Conservation (phyloP, 257 asterid species). For the Solanum okadae region DNA sequence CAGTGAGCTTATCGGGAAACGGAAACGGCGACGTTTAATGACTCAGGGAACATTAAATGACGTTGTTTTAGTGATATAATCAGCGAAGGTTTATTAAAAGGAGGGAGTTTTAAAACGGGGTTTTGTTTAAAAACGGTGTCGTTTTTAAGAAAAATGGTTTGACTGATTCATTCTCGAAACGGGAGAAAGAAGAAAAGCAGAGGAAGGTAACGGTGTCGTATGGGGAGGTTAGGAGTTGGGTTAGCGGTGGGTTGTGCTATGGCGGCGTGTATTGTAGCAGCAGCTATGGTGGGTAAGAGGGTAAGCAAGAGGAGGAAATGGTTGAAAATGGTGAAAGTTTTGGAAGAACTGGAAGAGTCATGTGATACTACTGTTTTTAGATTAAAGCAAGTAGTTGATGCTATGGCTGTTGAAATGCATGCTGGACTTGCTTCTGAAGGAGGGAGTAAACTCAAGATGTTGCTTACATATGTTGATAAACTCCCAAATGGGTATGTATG, state of each 20-base stretch:
- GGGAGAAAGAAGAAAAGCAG: not conserved
- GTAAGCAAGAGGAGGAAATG: conserved; percentile 51
- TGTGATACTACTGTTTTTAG: conserved; percentile 65
- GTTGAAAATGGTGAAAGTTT: conserved; percentile 26
- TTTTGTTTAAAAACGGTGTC: not conserved
- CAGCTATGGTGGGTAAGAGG: conserved; percentile 56
- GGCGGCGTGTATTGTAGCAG: conserved; percentile 66
- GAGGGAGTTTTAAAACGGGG: conserved; percentile 10
- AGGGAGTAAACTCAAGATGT: conserved; percentile 89
- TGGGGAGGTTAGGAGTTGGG: conserved; percentile 55
- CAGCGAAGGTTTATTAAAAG: not conserved
- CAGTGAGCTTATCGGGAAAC: not conserved
- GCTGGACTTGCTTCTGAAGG: conserved; percentile 94
- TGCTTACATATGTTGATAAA: conserved; percentile 62
- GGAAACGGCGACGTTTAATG: not conserved
- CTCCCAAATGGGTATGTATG: conserved; percentile 70
- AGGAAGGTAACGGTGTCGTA: conserved; percentile 10
- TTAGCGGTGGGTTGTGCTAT: conserved; percentile 63
- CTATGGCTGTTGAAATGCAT: conserved; percentile 96
- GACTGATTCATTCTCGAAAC: conserved; percentile 21
- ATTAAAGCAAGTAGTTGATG: conserved; percentile 79
- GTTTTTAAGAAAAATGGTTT: conserved; percentile 8
- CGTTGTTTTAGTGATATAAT: not conserved
- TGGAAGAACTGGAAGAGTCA: not conserved
- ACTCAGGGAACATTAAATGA: not conserved